Conservation (phyloP, 1,284 basidiomycete species). For the Ustilago loliicola region DNA sequence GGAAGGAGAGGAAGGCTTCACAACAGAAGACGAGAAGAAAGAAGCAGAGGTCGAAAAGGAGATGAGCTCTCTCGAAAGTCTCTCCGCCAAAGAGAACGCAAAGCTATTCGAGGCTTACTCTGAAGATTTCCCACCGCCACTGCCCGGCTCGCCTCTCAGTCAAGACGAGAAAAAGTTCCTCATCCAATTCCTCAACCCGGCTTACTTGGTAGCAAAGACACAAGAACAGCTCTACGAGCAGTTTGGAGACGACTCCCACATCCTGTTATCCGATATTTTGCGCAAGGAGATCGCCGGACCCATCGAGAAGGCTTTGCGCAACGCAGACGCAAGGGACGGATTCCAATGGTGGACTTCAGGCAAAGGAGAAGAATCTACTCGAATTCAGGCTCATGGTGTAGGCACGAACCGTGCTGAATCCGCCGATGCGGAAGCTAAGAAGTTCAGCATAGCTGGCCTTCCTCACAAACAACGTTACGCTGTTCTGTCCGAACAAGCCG, state of each 20-base stretch:
- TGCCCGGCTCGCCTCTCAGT: slow-evolving; percentile 64
- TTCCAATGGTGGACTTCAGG: slow-evolving; percentile 64
- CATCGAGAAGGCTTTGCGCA: slow-evolving; percentile 58
- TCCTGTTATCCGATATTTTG: slow-evolving; percentile 75
- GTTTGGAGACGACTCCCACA: slow-evolving; percentile 88
- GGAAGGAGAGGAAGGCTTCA: slow-evolving; percentile 89
- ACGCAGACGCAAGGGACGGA: slow-evolving; percentile 77
- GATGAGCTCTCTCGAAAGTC: slow-evolving; percentile 67
- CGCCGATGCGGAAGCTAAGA: slow-evolving; percentile 29
- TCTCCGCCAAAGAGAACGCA: slow-evolving; percentile 78
- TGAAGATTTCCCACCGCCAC: slow-evolving; percentile 46
- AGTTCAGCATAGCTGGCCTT: slow-evolving; percentile 85
- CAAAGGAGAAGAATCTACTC: slow-evolving; percentile 44
- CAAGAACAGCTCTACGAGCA: slow-evolving; percentile 84
- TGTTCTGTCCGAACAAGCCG: slow-evolving; percentile 70
- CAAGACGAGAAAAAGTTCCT: slow-evolving; percentile 66
- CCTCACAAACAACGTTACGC: slow-evolving; percentile 95
- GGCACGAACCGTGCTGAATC: slow-evolving; percentile 32
- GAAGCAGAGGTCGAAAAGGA: slow-evolving; percentile 63
- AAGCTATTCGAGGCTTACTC: slow-evolving; percentile 75
- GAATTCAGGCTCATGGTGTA: slow-evolving; percentile 60
- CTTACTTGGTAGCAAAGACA: slow-evolving; percentile 86
- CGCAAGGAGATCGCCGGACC: slow-evolving; percentile 59
- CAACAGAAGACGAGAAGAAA: slow-evolving; percentile 74
- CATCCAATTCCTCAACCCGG: slow-evolving; percentile 83